Evolutionary conservation across 164 flowering plant species (phyloP), one percentile per base, ranked within the genome.

Genomic region (Malania oleifera): DNA sequence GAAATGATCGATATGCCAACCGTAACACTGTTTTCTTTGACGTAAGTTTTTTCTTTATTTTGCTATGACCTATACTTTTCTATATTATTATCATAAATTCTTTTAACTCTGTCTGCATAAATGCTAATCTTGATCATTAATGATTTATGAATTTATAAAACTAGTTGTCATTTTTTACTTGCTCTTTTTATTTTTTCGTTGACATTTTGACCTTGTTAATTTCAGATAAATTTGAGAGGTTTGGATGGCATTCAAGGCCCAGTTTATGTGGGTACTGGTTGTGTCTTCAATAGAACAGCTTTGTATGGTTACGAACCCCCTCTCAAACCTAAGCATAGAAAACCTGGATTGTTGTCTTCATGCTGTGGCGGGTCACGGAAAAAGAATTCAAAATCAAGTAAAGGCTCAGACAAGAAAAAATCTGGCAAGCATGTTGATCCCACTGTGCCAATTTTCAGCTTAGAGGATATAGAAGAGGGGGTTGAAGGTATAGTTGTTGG

Each of bases 381-480:
- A 75, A 81, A 79, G 78, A 58, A 64, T 35, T 67, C 83, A 27
- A 77, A 73, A 67, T 73, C 87, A 46, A 74, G 75, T 64, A 82
- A 82, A 66, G 83, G 80, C 25, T 77, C 80, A 5, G 75, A 80
- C 62, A 81, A 82, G 70, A 85, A 78, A 76, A 83, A 78, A 60
- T 79, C 86, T 15, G 66, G 77, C 61, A 79, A 77, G 71, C 73
- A 85, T 59, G 77, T 73, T 7, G 89, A 85, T 52, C 86, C 91
- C 46, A 85, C 51, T 46, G 41, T 45, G 17, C 35, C 61, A 13
- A 47, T 57, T 31, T 57, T 12, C 52, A 26, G 52, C 7, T 40
- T 17, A 25, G 98, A 92, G 69, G 95, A 86, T 71, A 92, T 87
- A 43, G 98, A 87, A 73, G 95, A 86, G 61, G 97, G 93, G 3